Base-by-base conservation (phyloP, 352 stramenopile species). In the Thalassiosira sp. region DNA sequence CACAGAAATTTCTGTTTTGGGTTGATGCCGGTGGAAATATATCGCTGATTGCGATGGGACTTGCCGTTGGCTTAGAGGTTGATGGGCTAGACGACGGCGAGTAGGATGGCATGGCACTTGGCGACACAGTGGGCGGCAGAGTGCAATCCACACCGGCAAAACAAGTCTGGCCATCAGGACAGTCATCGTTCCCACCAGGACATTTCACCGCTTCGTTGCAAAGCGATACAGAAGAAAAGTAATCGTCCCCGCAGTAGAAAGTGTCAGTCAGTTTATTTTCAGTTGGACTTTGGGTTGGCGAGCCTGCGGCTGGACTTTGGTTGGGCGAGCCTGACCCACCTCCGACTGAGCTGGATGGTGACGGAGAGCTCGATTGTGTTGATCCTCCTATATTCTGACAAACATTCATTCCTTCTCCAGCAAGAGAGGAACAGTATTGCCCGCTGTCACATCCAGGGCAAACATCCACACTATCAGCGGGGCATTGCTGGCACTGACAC, bases 401-500 rank as follows among this genome's bases (percentile, higher is more conserved):
- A 3, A 37, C 31, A 60, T 74, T 66, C 22, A 62, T 15, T 3
- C n/a, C 37, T 18, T 46, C 51, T 18, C 42, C 35, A 25, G 15
- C 20, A 48, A 56, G 5, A 46, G 37, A 25, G 33, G n/a, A n/a
- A n/a, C 68, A 77, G 16, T 27, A 27, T 20, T 77, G 35, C 5
- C 43, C 48, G 24, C 6, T 35, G 15, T 56, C 53, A 43, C 60
- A 72, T 18, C 70, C 60, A 35, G 13, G 18, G 25, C 70, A 79
- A 15, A 28, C 37, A 11, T 49, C 56, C 16, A 35, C 24, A 27
- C 33, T 53, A 1, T 56, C 48, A 5, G 24, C 15, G 31, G 8
- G 37, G 24, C 62, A 74, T n/a, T 42, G 24, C 16, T 59, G 35
- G 56, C 70, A 79, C 27, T 79, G 70, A 46, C 70, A 79, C 15